phyloP scores from a whole-genome alignment of 2,329 filamentous ascomycete genomes.

The Colletotrichum magnum region DNA sequence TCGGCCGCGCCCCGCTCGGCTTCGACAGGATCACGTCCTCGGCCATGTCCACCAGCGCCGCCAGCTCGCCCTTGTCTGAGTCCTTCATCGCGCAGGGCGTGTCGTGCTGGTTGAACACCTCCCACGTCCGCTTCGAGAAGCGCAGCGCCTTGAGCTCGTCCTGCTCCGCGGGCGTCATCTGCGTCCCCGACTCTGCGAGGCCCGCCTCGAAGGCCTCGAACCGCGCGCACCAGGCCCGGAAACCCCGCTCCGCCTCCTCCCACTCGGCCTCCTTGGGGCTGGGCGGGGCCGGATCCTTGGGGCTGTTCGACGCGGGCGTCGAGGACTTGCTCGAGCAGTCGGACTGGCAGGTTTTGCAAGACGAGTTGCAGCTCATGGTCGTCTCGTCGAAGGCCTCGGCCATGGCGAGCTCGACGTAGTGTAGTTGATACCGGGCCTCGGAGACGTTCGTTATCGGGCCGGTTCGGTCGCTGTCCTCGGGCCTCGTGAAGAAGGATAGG shows the following conservation, averaged over 20 bases:
- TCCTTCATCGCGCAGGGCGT: constrained; percentile 17
- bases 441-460: constrained; percentile 14
- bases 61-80: not conserved
- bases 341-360: constrained; percentile 3
- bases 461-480: not conserved
- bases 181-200: not conserved
- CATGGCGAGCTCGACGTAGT: constrained; percentile 21
- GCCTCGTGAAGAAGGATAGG: constrained; percentile 24
- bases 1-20: constrained; percentile 1
- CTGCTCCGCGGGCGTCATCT: not conserved
- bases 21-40: constrained; percentile 15
- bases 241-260: not conserved
- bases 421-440: constrained; percentile 22
- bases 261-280: constrained; percentile 4
- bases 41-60: constrained; percentile 26
- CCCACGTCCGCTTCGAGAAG: constrained; percentile 23
- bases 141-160: constrained; percentile 22
- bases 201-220: constrained; percentile 22
- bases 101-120: constrained; percentile 19
- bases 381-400: constrained; percentile 11
- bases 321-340: not conserved
- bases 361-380: constrained; percentile 5
- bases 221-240: constrained; percentile 19
- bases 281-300: not conserved
- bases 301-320: not conserved